Conservation (phyloP, 108 stramenopile species). For the Seminavis robusta region DNA sequence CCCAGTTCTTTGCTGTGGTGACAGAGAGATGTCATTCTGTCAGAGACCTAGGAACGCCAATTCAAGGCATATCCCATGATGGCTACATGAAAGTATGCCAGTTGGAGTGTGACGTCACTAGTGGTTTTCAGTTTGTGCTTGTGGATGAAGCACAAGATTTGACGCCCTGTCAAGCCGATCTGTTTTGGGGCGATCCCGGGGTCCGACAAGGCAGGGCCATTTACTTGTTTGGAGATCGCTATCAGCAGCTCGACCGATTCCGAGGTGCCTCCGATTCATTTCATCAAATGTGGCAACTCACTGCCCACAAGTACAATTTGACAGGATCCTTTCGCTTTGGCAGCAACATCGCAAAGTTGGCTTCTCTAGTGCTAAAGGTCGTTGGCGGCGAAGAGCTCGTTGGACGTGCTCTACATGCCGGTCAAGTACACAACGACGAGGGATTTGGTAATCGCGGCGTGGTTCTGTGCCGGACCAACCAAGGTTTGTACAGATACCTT, state of each 20-base stretch:
- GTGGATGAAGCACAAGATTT: conserved; percentile 39
- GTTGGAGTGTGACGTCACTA: no score
- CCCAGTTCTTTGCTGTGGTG: conserved; percentile 15
- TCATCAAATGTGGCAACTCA: background rate
- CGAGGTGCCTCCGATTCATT: conserved; percentile 23
- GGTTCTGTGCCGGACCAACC: conserved; percentile 2
- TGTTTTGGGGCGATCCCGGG: conserved; percentile 19
- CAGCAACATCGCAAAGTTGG: background rate
- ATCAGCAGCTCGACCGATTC: conserved; percentile 29
- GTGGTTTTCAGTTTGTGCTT: conserved; percentile 1
- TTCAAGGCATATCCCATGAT: conserved; percentile 14
- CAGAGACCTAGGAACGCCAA: background rate
- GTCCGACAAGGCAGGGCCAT: conserved; percentile 1
- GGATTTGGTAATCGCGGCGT: background rate
- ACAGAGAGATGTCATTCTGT: conserved; percentile 8
- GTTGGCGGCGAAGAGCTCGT: background rate
- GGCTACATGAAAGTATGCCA: conserved; percentile 26
- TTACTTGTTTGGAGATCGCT: conserved; percentile 29
- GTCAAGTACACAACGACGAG: background rate
- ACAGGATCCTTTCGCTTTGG: conserved; percentile 4
- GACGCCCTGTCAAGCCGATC: conserved; percentile 31
- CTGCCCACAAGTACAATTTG: background rate
- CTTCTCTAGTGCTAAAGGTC: background rate
- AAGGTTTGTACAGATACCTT: background rate
- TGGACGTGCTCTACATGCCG: background rate